phyloP scores from a whole-genome alignment of 2,329 filamentous ascomycete species.

The Massarina eburnea region DNA sequence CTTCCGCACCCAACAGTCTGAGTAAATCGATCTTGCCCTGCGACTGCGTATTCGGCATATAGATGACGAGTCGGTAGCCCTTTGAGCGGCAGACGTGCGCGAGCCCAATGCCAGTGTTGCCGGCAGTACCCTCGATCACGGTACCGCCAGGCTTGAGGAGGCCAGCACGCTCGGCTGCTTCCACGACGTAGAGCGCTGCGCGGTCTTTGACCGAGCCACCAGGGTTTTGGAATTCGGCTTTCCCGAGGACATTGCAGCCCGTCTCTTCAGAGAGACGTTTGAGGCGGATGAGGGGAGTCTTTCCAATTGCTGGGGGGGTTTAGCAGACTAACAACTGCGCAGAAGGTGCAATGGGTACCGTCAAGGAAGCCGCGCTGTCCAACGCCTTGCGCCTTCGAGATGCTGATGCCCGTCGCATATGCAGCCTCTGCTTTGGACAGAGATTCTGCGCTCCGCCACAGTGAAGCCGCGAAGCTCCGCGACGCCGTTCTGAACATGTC shows the following conservation, averaged over 20 bases:
- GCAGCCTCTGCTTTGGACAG: conserved; percentile 50
- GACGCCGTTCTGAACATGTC: conserved; percentile 71
- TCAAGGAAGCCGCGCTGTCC: conserved; percentile 75
- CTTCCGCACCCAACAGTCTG: conserved; percentile 86
- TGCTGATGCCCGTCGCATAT: conserved; percentile 65
- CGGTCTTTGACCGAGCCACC: conserved; percentile 96
- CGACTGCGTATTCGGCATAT: conserved; percentile 99
- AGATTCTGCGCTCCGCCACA: conserved; percentile 55
- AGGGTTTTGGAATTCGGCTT: conserved; percentile 98
- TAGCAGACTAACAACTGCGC: conserved; percentile 3
- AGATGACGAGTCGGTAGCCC: conserved; percentile 95
- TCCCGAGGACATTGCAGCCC: conserved; percentile 90
- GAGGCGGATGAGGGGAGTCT: conserved; percentile 90
- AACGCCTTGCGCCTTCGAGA: conserved; percentile 78
- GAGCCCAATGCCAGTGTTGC: conserved; percentile 96
- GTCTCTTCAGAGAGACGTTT: conserved; percentile 87
- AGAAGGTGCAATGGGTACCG: conserved; percentile 66
- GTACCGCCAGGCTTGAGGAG: conserved; percentile 83
- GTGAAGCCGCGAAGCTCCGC: conserved; percentile 67
- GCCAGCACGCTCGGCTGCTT: conserved; percentile 87
- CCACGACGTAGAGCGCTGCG: conserved; percentile 89
- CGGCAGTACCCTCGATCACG: conserved; percentile 94
- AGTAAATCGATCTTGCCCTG: conserved; percentile 97
- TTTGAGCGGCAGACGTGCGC: conserved; percentile 92
- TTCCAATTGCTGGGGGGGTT: conserved; percentile 75